These are phyloP conservation scores for Aspergillus avenaceus DNA, from an alignment of 495 filamentous ascomycete genomes.

Conservation along the genomic window DNA sequence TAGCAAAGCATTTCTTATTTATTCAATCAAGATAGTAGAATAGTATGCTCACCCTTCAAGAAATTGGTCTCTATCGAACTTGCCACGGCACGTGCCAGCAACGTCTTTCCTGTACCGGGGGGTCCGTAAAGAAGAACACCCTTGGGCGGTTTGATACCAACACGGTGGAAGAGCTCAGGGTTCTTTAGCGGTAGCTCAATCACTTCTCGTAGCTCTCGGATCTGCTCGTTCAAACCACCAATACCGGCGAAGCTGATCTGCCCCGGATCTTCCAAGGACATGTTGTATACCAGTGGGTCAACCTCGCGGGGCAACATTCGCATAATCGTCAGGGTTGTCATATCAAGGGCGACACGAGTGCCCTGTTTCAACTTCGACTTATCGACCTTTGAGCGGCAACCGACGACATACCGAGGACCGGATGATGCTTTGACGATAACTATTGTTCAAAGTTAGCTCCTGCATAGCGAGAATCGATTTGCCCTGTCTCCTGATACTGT, in stretches of 20 bases:
- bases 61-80: slow-evolving; percentile 98
- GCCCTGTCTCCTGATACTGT: not conserved
- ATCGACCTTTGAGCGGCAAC: slow-evolving; percentile 97
- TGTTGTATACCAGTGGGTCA: slow-evolving; percentile 98
- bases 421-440: slow-evolving; percentile 91
- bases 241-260: slow-evolving; percentile 99
- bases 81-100: slow-evolving; percentile 91
- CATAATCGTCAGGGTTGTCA: slow-evolving; percentile 99
- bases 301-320: slow-evolving; percentile 98
- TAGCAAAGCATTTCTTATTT: slow-evolving; percentile 12
- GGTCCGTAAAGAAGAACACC: slow-evolving; percentile 97
- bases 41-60: slow-evolving; percentile 68
- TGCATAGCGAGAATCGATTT: not conserved
- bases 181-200: slow-evolving; percentile 99
- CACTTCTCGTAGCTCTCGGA: slow-evolving; percentile 94
- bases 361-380: slow-evolving; percentile 96
- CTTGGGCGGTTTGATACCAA: slow-evolving; percentile 99
- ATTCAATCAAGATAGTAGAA: not conserved
- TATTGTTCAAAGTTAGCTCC: slow-evolving; percentile 19
- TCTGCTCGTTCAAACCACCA: slow-evolving; percentile 98
- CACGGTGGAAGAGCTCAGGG: slow-evolving; percentile 92
- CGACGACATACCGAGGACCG: slow-evolving; percentile 96
- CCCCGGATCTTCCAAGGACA: slow-evolving; percentile 97
- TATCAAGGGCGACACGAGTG: slow-evolving; percentile 95
- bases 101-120: slow-evolving; percentile 94